These are phyloP conservation scores for Mucor mucedo DNA, from an alignment of 371 early-diverging fungal genomes.

Conservation along the genomic window DNA sequence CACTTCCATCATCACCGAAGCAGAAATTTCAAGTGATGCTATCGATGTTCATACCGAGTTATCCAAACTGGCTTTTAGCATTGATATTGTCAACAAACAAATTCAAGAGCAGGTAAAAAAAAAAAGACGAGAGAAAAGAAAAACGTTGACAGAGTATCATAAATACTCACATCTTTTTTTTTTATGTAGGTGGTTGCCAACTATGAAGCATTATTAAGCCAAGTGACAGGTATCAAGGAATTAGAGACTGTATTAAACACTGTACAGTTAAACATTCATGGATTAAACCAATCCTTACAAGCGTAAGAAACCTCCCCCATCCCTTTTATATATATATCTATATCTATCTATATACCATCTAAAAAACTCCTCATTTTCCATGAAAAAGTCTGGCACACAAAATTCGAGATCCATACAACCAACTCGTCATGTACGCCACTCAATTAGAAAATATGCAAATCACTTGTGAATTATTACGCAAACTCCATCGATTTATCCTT, in stretches of 20 bases:
- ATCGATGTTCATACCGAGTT: slow-evolving; percentile 71
- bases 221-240: slow-evolving; percentile 73
- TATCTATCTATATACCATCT: too few species aligned
- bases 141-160: too few species aligned
- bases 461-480: slow-evolving; percentile 68
- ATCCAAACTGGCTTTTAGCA: slow-evolving; percentile 72
- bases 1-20: slow-evolving; percentile 55
- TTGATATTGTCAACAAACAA: slow-evolving; percentile 79
- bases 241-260: slow-evolving; percentile 62
- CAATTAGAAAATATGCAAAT: slow-evolving; percentile 71
- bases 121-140: too few species aligned
- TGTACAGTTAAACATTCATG: slow-evolving; percentile 59
- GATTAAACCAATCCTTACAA: slow-evolving; percentile 64
- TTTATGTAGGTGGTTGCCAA: slow-evolving; percentile 65
- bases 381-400: slow-evolving; percentile 65
- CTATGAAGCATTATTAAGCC: slow-evolving; percentile 72
- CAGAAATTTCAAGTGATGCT: slow-evolving; percentile 48
- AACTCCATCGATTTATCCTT: slow-evolving; percentile 68
- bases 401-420: slow-evolving; percentile 65
- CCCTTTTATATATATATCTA: too few species aligned
- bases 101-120: slow-evolving; percentile 74
- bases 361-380: too few species aligned
- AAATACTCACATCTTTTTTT: too few species aligned
- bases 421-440: slow-evolving; percentile 59
- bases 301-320: slow-evolving; percentile 39